These are phyloP conservation scores for Mycena chlorophos DNA, from an alignment of 768 basidiomycete genomes.

Conservation along the genomic window DNA sequence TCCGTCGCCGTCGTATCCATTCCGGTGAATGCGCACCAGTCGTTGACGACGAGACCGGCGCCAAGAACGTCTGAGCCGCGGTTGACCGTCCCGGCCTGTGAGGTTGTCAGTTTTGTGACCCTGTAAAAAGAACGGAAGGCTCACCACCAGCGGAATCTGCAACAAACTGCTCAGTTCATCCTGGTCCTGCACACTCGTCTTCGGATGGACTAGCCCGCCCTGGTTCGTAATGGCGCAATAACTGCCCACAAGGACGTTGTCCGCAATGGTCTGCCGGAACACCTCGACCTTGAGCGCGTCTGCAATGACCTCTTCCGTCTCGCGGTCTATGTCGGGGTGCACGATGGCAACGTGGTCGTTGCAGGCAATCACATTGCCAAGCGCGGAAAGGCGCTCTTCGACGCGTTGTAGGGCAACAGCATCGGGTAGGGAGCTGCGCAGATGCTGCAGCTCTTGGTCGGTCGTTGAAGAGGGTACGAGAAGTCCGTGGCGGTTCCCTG, in stretches of 20 bases:
- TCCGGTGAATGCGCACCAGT: conserved; percentile 99
- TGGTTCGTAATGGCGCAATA: conserved; percentile 96
- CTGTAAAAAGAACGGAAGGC: conserved; percentile 33
- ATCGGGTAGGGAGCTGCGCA: conserved; percentile 93
- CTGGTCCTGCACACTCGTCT: conserved; percentile 95
- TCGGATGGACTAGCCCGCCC: conserved; percentile 96
- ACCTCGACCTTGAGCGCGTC: conserved; percentile 99
- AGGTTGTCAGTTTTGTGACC: conserved; percentile 3
- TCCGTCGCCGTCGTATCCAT: conserved; percentile 99
- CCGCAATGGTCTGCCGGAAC: conserved; percentile 95
- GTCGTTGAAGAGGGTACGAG: conserved; percentile 95
- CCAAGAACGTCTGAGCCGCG: conserved; percentile 98
- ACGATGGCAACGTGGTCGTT: conserved; percentile 99
- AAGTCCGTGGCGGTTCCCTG: conserved; percentile 95
- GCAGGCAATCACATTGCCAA: conserved; percentile 97
- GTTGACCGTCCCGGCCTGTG: conserved; percentile 98
- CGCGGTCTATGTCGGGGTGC: conserved; percentile 96
- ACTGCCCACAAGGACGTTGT: conserved; percentile 94
- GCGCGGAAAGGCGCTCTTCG: conserved; percentile 94
- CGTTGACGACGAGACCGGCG: conserved; percentile 96
- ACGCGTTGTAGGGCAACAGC: conserved; percentile 92
- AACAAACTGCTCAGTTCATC: conserved; percentile 93
- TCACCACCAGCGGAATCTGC: conserved; percentile 91
- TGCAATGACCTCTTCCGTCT: conserved; percentile 99
- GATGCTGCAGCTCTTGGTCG: conserved; percentile 97